Evolutionary conservation across 1,139 yeast species (phyloP), one percentile per base, ranked within the genome.

Genomic region (Hansenula lynferdii): DNA sequence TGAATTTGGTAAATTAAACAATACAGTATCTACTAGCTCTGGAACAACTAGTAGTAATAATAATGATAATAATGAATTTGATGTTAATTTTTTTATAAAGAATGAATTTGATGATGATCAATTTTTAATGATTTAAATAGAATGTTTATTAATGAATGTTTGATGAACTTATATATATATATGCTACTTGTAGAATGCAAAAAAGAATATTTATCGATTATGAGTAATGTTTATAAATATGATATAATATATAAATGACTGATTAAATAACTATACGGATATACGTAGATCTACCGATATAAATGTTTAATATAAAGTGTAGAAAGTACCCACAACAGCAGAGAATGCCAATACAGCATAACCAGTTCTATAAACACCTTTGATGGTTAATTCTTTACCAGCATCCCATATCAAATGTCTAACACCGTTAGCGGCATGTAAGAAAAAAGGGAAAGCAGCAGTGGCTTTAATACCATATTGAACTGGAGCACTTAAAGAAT

Each of bases 391-490:
- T 62, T 83, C 86, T 52, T 68, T 71, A 58, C 95, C 95, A 40
- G 79, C 62, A 63, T 92, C 97, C 97, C 97, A 92, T 42, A 86
- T 58, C 66, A 90, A 69, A 64, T 92, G 98, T 75, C 98, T 85
- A 47, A 90, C 48, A 54, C 97, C 97, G 62, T 90, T 89, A 61
- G 72, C 76, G 37, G 74, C 60, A 65, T 92, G 98, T 81, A 75
- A 89, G 34, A 85, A 85, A 64, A 92, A 89, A 50, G 97, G 92
- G 67, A 77, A 75, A 6, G 95, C 79, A 56, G 83, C 77, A 29
- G 76, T 56, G 36, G 83, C 80, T 70, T 92, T 92, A 43, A 77
- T 65, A 28, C 72, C 70, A 44, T 77, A 54, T 66, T 89, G 85
- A 35, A 71, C 69, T 43, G 69, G 69, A 20, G 75, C 58, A 30